A percentile compares a stretch with the other conserved stretches of the same genome.
Evolutionary conservation across 371 early-diverging fungal species (phyloP).

Genomic region (Capniomyces stellatus): DNA sequence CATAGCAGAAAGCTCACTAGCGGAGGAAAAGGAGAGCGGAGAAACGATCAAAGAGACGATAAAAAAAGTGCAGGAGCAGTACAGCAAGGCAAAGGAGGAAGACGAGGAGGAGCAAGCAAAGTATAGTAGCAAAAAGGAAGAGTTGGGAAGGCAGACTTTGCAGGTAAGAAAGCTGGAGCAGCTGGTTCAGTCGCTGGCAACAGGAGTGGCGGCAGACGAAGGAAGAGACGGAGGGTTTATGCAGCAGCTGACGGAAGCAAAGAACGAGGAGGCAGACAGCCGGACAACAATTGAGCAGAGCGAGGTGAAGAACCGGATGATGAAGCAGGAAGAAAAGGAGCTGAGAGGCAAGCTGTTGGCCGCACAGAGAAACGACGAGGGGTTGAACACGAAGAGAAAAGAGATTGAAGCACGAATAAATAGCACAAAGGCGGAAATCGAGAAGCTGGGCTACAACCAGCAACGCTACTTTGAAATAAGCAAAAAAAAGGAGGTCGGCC

Average conservation of each 20-base stretch:
- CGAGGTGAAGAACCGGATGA: slow-evolving; percentile 43
- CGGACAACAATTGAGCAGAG: slow-evolving; percentile 53
- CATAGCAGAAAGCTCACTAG: slow-evolving; percentile 43
- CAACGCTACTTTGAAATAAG: neutral
- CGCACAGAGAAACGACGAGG: slow-evolving; percentile 12
- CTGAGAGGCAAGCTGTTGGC: slow-evolving; percentile 27
- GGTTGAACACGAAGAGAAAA: slow-evolving; percentile 11
- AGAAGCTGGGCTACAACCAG: slow-evolving; percentile 16
- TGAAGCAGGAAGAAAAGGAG: slow-evolving; percentile 39
- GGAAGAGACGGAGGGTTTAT: slow-evolving; percentile 86
- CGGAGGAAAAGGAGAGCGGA: slow-evolving; percentile 41
- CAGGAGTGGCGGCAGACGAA: slow-evolving; percentile 76
- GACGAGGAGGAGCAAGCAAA: slow-evolving; percentile 27
- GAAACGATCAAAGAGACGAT: neutral
- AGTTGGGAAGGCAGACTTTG: slow-evolving; percentile 39
- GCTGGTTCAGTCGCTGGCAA: slow-evolving; percentile 75
- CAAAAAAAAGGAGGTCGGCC: slow-evolving; percentile 14
- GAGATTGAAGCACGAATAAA: slow-evolving; percentile 10
- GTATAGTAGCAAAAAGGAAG: slow-evolving; percentile 38
- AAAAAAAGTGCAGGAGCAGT: slow-evolving; percentile 10
- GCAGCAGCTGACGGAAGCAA: slow-evolving; percentile 50
- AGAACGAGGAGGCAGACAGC: slow-evolving; percentile 25
- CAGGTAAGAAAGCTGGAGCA: slow-evolving; percentile 59
- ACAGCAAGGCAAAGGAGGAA: slow-evolving; percentile 12
- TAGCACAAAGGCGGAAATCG: slow-evolving; percentile 7